These are phyloP conservation scores for Ogataea populi-albae DNA, from an alignment of 805 yeast species.

Conservation along the genomic window DNA sequence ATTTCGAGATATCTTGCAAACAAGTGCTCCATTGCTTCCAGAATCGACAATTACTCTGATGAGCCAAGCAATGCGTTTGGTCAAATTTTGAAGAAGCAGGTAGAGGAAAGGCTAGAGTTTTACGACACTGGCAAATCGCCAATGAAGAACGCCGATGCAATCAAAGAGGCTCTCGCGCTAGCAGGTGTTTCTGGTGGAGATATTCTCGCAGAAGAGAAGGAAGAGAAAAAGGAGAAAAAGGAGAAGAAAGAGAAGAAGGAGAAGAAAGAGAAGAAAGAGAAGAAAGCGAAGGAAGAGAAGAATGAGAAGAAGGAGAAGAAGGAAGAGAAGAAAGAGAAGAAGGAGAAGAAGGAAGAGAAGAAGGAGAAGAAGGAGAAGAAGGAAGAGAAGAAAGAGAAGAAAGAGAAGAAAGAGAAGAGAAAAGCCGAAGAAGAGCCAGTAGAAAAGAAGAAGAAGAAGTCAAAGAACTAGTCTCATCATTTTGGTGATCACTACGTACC, in stretches of 20 bases:
- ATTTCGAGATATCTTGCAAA: conserved; percentile 97
- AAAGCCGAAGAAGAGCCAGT: conserved; percentile 16
- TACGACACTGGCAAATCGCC: conserved; percentile 97
- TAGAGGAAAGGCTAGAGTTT: conserved; percentile 94
- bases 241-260: conserved; percentile 47
- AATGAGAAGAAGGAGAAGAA: conserved; percentile 46
- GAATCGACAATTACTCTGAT: conserved; percentile 97
- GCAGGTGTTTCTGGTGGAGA: conserved; percentile 36
- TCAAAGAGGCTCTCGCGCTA: conserved; percentile 83
- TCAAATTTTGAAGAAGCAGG: conserved; percentile 88
- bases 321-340: conserved; percentile 46
- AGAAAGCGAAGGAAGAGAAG: conserved; percentile 35
- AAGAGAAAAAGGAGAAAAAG: conserved; percentile 39
- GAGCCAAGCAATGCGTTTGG: conserved; percentile 91
- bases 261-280: conserved; percentile 35
- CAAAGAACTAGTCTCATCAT: conserved; percentile 36
- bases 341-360: conserved; percentile 46
- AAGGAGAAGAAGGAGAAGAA: conserved; percentile 36
- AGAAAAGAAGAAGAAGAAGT: conserved; percentile 27
- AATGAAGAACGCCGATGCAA: conserved; percentile 92
- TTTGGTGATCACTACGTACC: too few relatives aligned
- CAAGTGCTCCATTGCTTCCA: conserved; percentile 98
- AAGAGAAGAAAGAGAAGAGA: conserved; percentile 32
- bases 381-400: conserved; percentile 35
- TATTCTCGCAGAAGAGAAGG: conserved; percentile 33